Conservation (phyloP, 1,139 yeast genomes). For the Yamadazyma spencermartinsiae region DNA sequence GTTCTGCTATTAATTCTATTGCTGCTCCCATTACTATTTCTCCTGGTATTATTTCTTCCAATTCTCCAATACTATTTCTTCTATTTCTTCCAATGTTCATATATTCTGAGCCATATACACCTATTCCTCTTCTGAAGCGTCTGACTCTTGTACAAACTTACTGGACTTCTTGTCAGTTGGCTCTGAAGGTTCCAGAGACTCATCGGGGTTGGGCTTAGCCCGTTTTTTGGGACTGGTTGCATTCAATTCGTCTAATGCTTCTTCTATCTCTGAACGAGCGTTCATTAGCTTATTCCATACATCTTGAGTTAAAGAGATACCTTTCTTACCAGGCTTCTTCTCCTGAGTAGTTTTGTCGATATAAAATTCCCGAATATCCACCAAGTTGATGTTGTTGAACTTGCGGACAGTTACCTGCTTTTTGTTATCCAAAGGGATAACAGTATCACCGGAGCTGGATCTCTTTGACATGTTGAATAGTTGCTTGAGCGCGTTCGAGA, state of each 20-base stretch:
- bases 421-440: constrained; percentile 53
- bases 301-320: constrained; percentile 75
- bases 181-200: too few species aligned
- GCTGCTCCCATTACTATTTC: too few species aligned
- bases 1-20: too few species aligned
- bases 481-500: too few species aligned
- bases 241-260: constrained; percentile 55
- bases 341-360: constrained; percentile 58
- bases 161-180: too few species aligned
- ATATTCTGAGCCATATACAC: too few species aligned
- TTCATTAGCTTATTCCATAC: constrained; percentile 60
- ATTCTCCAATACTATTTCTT: too few species aligned
- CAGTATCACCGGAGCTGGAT: constrained; percentile 12
- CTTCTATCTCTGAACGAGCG: constrained; percentile 55
- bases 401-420: constrained; percentile 72
- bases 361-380: constrained; percentile 83
- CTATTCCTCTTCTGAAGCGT: too few species aligned
- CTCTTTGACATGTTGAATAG: constrained; percentile 2
- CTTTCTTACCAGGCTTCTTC: constrained; percentile 79
- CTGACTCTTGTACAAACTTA: too few species aligned
- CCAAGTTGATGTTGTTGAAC: constrained; percentile 62
- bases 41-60: too few species aligned
- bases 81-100: too few species aligned
- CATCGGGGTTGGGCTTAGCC: not conserved
- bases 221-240: constrained; percentile 16